Evolutionary conservation across 805 yeast species (phyloP), one percentile per base, ranked within the genome.

Genomic region (Candida maesae): DNA sequence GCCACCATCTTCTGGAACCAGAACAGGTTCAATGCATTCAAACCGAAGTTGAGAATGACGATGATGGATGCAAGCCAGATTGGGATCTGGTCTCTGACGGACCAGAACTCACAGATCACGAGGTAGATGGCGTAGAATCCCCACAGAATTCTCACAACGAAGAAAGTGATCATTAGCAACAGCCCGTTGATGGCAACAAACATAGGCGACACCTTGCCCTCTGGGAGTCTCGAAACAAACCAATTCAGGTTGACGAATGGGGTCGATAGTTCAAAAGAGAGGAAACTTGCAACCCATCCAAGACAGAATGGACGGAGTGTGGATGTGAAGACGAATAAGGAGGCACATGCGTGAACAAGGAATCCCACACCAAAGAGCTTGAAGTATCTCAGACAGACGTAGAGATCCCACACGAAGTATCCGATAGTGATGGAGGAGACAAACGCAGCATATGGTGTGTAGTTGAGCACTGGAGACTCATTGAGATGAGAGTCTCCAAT

Each of bases 171-270:
- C 50, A 93, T 70, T 46, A 93, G 68, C 18, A 76, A 49, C 8
- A 88, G 38, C 0, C 98, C 98, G 60, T 93, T 93, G 51, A 81
- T 52, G 13, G 76, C 57, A 38, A 79, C 74, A 10, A 77, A 41
- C 47, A 56, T 68, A 18, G 68, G 69, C 31, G 84, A 79, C 38
- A 87, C 70, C 4, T 78, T 62, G 4, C 84, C 85, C 1, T 71
- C 71, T 1, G 95, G 93, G 14, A 89, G 68, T 53, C 85, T 81
- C 24, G 84, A 73, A 25, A 88, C 80, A 62, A 83, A 90, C 96
- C 97, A 93, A 62, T 93, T 87, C 58, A 86, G 61, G 63, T 93
- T 95, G 47, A 93, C 96, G 64, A 93, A 93, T 8, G 98, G 98
- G 2, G 97, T 86, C 35, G 95, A 83, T 30, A 85, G 73, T 65